These are phyloP conservation scores for Podosphaera xanthii DNA, from an alignment of 2,329 filamentous ascomycete species.

Conservation along the genomic window DNA sequence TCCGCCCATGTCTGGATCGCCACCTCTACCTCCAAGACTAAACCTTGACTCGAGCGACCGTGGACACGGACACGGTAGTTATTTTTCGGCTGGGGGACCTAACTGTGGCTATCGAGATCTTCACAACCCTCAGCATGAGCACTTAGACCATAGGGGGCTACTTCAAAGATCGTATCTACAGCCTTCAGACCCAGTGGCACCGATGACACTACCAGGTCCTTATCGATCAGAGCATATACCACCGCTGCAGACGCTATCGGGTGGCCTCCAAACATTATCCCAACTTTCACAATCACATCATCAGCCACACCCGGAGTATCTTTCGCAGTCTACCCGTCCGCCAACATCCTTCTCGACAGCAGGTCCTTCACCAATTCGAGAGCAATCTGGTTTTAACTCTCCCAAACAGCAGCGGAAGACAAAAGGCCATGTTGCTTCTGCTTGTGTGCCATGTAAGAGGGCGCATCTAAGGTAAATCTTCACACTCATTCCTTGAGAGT, in stretches of 20 bases:
- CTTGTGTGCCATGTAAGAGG: constrained; percentile 67
- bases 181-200: constrained; percentile 14
- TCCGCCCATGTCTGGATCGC: constrained; percentile 53
- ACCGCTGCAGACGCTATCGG: constrained; percentile 3
- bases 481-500: background rate
- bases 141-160: constrained; percentile 9
- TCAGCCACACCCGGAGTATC: constrained; percentile 6
- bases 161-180: constrained; percentile 19
- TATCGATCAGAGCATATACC: constrained; percentile 11
- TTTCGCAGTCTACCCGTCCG: background rate
- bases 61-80: constrained; percentile 23
- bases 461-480: constrained; percentile 43
- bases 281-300: constrained; percentile 7
- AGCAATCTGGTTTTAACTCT: constrained; percentile 26
- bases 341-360: constrained; percentile 3
- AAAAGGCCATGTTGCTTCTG: constrained; percentile 64
- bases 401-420: constrained; percentile 43
- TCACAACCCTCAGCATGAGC: constrained; percentile 11
- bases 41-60: constrained; percentile 33
- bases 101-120: constrained; percentile 28
- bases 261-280: constrained; percentile 8
- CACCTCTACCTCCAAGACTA: constrained; percentile 34
- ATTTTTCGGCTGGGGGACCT: constrained; percentile 15
- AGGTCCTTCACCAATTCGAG: constrained; percentile 19
- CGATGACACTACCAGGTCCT: constrained; percentile 8